Evolutionary conservation across 257 asterid species (phyloP), one percentile per base, ranked within the genome.

Genomic region (Ligustrum vulgare): DNA sequence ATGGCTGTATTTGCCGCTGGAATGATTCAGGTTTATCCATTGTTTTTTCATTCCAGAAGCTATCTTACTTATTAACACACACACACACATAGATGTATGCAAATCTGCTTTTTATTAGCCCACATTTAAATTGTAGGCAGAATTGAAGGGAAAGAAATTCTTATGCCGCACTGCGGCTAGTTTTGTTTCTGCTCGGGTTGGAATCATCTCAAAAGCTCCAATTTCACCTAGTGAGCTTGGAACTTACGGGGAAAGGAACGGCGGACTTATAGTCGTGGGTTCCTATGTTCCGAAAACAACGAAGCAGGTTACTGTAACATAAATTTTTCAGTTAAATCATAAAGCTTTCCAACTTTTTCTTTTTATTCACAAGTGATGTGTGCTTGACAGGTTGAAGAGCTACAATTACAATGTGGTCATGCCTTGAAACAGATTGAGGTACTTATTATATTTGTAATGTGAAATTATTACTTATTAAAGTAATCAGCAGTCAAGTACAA

Each of bases 91-190:
- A 28, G 1, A 28, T 28, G 31, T 28, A 28, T 28, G 31, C 58
- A 73, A 74, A 68, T 79, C 72, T 78, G 60, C 11, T 75, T 51
- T 47, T 79, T 70, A 73, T 45, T 76, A 41, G 74, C 78, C 41
- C 77, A 73, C 75, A 71, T 82, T 69, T 82, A 79, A 77, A 45
- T 70, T 80, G 71, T 82, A 94, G 99, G 97, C 99, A 68, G 99
- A 94, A 87, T 77, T 89, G 79, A 92, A 84, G 84, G 99, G 99
- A 66, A 94, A 91, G 85, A 84, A 83, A 80, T 94, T 88, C 87
- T 82, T 94, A 71, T 92, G 97, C 93, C 99, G 99, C 51, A 94
- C 96, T 75, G 99, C 99, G 60, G 99, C 99, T 69, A 94, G 98
- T 85, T 94, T 94, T 80, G 99, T 94, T 80, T 94, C 99, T 56